Evolutionary conservation across 345 rosid species (phyloP).

Genomic region (Syzygium oleosum): DNA sequence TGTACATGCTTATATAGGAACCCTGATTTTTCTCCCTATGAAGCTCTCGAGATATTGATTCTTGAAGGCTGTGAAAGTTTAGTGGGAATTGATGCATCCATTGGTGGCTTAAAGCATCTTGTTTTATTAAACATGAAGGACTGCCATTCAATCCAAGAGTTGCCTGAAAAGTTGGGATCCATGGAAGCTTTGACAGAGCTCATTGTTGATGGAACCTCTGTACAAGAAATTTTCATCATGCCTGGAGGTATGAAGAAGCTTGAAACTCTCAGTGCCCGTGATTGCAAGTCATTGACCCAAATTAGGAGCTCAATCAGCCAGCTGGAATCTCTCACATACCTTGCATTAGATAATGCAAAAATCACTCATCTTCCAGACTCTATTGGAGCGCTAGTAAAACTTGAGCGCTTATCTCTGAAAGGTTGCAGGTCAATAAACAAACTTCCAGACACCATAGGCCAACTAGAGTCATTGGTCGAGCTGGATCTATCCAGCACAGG

Average conservation of each 20-base stretch:
- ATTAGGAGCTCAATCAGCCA: slow-evolving; percentile 7
- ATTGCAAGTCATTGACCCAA: slow-evolving; percentile 3
- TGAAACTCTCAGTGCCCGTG: slow-evolving; percentile 4
- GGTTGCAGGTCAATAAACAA: slow-evolving; percentile 6
- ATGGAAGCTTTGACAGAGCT: slow-evolving; percentile 5
- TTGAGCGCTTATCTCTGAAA: slow-evolving; percentile 2
- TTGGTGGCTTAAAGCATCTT: slow-evolving; percentile 6
- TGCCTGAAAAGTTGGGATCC: slow-evolving; percentile 5
- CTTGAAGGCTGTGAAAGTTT: slow-evolving; percentile 11
- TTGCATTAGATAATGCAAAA: slow-evolving; percentile 7
- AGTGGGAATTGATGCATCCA: slow-evolving; percentile 9
- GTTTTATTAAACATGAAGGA: slow-evolving; percentile 10
- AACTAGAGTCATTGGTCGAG: slow-evolving; percentile 5
- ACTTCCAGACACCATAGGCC: slow-evolving; percentile 11
- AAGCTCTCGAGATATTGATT: slow-evolving; percentile 7
- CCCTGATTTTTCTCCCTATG: slow-evolving; percentile 6
- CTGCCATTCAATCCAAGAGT: slow-evolving; percentile 3
- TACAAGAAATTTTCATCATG: slow-evolving; percentile 3
- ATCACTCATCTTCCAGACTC: slow-evolving; percentile 10
- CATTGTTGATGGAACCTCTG: slow-evolving; percentile 10
- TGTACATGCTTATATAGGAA: neutral
- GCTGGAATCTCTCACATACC: slow-evolving; percentile 6
- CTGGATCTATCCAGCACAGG: slow-evolving; percentile 12
- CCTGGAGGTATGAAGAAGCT: slow-evolving; percentile 9
- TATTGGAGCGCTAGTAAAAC: neutral